phyloP scores from a whole-genome alignment of 148 eudicot genomes.

The Camellia granthamiana region DNA sequence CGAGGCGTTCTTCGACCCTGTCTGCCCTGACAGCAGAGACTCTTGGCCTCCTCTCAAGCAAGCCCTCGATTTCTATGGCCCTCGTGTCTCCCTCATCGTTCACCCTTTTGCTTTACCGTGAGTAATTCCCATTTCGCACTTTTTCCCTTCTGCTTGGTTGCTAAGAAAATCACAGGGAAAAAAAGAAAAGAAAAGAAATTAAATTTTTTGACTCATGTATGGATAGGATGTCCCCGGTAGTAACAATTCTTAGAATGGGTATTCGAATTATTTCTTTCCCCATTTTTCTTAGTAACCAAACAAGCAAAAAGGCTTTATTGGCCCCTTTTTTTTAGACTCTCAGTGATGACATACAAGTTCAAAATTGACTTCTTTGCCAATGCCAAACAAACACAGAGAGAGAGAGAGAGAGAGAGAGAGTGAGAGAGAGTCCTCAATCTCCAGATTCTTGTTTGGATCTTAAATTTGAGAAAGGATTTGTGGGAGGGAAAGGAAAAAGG shows the following conservation, averaged over 20 bases:
- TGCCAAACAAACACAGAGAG: too few relatives aligned
- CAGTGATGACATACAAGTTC: too few relatives aligned
- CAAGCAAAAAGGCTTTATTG: background rate
- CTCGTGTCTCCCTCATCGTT: constrained; percentile 48
- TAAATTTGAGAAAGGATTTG: too few relatives aligned
- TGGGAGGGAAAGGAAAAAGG: background rate
- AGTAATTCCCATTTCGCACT: background rate
- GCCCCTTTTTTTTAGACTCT: background rate
- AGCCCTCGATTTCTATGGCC: constrained; percentile 49
- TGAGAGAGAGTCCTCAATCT: too few relatives aligned
- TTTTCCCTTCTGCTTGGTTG: background rate
- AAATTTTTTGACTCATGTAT: too few relatives aligned
- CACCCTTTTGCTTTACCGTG: constrained; percentile 86
- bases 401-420: too few relatives aligned
- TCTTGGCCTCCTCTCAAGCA: constrained; percentile 82
- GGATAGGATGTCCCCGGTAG: too few relatives aligned
- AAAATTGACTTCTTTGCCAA: too few relatives aligned
- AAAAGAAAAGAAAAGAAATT: too few relatives aligned
- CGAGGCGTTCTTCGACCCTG: constrained; percentile 89
- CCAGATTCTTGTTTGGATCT: background rate
- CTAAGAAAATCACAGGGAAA: background rate
- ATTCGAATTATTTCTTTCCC: too few relatives aligned
- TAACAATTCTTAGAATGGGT: too few relatives aligned
- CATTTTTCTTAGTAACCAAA: background rate
- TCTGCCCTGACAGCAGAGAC: constrained; percentile 86